A percentile compares a stretch with the other conserved stretches of the same genome.
Conservation (phyloP, 768 basidiomycete genomes). For the Rossbeevera mucosa region DNA sequence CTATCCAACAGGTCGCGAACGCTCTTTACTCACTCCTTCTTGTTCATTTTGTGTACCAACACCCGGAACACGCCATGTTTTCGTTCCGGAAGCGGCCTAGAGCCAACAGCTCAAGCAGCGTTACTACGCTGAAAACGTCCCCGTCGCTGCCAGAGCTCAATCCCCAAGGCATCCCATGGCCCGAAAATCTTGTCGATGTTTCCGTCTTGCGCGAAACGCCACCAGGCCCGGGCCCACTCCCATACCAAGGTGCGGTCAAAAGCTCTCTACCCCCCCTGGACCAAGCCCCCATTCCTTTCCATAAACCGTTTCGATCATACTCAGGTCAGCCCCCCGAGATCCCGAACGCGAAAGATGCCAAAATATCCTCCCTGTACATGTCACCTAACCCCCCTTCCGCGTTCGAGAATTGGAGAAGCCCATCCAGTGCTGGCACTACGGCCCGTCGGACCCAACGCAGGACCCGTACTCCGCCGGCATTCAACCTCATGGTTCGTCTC, state of each 20-base stretch:
- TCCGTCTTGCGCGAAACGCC: slow-evolving; percentile 52
- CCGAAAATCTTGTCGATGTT: slow-evolving; percentile 74
- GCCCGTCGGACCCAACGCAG: slow-evolving; percentile 61
- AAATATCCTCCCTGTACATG: slow-evolving; percentile 73
- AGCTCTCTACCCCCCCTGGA: slow-evolving; percentile 55
- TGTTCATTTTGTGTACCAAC: slow-evolving; percentile 21
- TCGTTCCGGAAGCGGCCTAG: slow-evolving; percentile 63
- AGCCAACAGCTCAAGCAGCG: slow-evolving; percentile 40
- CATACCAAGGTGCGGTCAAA: slow-evolving; percentile 65
- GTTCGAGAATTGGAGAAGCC: slow-evolving; percentile 53
- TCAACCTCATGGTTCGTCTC: slow-evolving; percentile 74
- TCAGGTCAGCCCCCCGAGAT: slow-evolving; percentile 35
- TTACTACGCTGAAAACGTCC: slow-evolving; percentile 55
- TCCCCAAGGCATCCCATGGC: slow-evolving; percentile 79
- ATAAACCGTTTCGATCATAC: slow-evolving; percentile 68
- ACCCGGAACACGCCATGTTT: slow-evolving; percentile 49
- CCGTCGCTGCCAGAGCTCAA: slow-evolving; percentile 77
- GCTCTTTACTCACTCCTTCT: slow-evolving; percentile 27
- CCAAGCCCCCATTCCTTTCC: slow-evolving; percentile 63
- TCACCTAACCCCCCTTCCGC: slow-evolving; percentile 51
- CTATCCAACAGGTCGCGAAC: slow-evolving; percentile 14
- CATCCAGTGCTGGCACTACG: slow-evolving; percentile 32
- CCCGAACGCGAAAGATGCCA: slow-evolving; percentile 33
- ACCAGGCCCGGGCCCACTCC: slow-evolving; percentile 29
- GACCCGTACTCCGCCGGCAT: slow-evolving; percentile 64